These are phyloP conservation scores for Neofusicoccum parvum DNA, from an alignment of 2,329 filamentous ascomycete species.

Conservation along the genomic window DNA sequence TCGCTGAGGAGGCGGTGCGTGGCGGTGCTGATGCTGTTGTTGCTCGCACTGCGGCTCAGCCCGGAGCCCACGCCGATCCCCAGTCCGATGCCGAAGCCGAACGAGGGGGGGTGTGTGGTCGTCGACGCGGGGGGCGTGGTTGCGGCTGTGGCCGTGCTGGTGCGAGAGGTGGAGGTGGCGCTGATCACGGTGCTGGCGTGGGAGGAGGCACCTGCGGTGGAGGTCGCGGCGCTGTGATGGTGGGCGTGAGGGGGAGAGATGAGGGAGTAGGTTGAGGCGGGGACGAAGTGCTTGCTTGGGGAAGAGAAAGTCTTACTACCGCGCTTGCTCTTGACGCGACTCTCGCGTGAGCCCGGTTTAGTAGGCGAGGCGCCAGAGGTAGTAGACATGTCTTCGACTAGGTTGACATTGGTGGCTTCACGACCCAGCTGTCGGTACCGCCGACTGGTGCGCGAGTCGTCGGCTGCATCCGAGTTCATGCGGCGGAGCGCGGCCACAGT, in stretches of 20 bases:
- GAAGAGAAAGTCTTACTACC: background rate
- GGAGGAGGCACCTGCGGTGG: background rate
- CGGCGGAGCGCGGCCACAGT: conserved; percentile 38
- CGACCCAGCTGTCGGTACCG: conserved; percentile 45
- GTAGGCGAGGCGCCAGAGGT: background rate
- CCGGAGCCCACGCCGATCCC: background rate
- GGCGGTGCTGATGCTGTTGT: background rate
- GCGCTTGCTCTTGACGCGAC: background rate
- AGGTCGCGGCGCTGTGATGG: background rate
- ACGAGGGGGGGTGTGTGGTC: background rate
- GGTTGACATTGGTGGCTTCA: conserved; percentile 27
- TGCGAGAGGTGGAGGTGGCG: background rate
- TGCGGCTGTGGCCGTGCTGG: background rate
- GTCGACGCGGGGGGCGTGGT: background rate
- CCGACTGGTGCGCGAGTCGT: conserved; percentile 24
- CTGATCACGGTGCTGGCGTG: background rate
- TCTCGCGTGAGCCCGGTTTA: background rate
- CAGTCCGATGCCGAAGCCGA: conserved; percentile 1
- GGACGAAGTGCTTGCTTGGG: conserved; percentile 1
- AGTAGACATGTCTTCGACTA: background rate
- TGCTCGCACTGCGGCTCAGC: background rate
- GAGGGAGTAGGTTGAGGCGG: background rate
- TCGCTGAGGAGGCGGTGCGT: background rate
- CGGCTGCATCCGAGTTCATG: conserved; percentile 38
- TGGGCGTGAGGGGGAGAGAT: background rate